A percentile compares a stretch with the other conserved stretches of the same genome.
Evolutionary conservation across 306 rosid species (phyloP).

Genomic region (Neltuma alba): DNA sequence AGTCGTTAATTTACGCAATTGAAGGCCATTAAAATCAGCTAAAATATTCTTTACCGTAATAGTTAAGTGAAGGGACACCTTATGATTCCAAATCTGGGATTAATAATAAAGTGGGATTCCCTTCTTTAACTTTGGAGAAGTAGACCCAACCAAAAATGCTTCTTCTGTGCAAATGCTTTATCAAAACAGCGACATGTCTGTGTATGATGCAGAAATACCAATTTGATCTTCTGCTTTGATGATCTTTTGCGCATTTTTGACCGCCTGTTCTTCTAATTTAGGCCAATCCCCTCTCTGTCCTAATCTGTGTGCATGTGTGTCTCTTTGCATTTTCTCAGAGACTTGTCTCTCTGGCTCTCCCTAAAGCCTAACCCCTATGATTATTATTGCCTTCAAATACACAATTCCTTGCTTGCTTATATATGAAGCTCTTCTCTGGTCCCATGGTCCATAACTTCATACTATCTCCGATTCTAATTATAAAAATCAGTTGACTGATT

Average conservation of each 20-base stretch:
- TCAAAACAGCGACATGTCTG: neutral
- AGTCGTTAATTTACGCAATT: neutral
- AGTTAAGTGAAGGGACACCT: neutral
- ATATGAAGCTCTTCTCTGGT: neutral
- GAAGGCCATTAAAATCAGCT: neutral
- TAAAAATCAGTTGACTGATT: too few relatives aligned
- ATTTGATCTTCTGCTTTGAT: too few relatives aligned
- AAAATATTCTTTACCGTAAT: neutral
- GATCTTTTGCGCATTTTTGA: neutral
- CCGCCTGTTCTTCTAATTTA: neutral
- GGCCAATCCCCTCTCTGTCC: neutral
- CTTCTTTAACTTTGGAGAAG: neutral
- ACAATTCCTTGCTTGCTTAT: constrained; percentile 6
- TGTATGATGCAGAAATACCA: too few relatives aligned
- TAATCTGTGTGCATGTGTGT: neutral
- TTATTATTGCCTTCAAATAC: neutral
- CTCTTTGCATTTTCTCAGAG: neutral
- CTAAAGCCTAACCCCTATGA: too few relatives aligned
- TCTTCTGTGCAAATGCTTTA: neutral
- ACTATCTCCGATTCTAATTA: too few relatives aligned
- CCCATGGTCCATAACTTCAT: neutral
- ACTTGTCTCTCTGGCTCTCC: neutral
- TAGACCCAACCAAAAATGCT: neutral
- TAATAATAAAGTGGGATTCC: neutral
- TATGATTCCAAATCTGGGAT: neutral